Base-by-base conservation (phyloP, 1,139 yeast genomes). In the Nakaseomyces kungkrabaensis region DNA sequence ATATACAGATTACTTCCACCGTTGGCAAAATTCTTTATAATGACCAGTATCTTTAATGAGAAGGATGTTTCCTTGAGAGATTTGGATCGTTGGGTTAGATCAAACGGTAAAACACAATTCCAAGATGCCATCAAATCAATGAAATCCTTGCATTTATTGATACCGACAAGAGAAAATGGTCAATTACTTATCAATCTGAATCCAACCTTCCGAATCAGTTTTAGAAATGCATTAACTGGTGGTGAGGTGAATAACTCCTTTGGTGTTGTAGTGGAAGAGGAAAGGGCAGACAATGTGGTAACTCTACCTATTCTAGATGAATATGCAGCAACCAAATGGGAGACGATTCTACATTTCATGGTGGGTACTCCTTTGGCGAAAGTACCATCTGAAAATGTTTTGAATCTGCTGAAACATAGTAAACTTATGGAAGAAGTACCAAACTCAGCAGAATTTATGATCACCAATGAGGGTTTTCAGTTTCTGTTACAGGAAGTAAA, bases 301-400 rank as follows among this genome's bases (percentile, higher is more conserved):
- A 82, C 80, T 47, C 68, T 80, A 31, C 74, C 75, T 37, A 85
- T 83, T 59, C 71, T 92, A 47, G 96, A 89, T 60, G 73, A 73
- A 42, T 89, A 88, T 69, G 95, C 97, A 9, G 77, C 88, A 7
- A 78, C 76, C 46, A 87, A 85, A 62, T 92, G 98, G 98, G 98
- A 94, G 65, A 81, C 88, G 5, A 92, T 94, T 58, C 73, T 94
- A 59, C 98, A 94, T 72, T 92, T 84, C 69, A 92, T 92, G 97
- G 98, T 92, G 45, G 97, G 97, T 3, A 87, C 96, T 0, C 85
- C 85, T 51, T 70, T 81, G 46, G 71, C 80, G 24, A 72, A 73
- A 9, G 71, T 77, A 2, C 95, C 96, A 5, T 81, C 87, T 36
- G 73, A 75, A 27, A 85, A 86, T 24, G 92, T 85, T 1, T 68